A percentile compares a stretch with the other conserved stretches of the same genome.
These are phyloP conservation scores for Oryza officinalis DNA, from an alignment of 176 grass and related monocot genomes.

Conservation along the genomic window DNA sequence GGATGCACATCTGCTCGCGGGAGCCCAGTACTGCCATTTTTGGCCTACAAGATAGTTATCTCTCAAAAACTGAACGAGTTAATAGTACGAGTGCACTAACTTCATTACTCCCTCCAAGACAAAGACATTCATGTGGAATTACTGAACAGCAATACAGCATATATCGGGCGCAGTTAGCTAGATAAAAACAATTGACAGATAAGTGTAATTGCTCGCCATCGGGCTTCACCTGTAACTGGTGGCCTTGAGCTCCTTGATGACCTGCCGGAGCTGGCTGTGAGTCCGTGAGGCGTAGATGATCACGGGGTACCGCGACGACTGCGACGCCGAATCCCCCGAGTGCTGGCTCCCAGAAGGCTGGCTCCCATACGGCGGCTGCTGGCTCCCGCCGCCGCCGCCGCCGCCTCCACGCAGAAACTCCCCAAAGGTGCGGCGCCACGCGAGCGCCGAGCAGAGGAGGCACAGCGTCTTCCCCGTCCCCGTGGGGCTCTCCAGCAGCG, in stretches of 20 bases:
- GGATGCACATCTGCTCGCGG: conserved; percentile 97
- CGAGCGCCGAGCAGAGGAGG: conserved; percentile 80
- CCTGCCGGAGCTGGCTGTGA: conserved; percentile 93
- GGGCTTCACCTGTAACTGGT: conserved; percentile 74
- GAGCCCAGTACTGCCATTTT: conserved; percentile 90
- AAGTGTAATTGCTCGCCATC: background rate
- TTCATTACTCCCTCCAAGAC: background rate
- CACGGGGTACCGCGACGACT: conserved; percentile 60
- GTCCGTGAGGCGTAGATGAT: conserved; percentile 95
- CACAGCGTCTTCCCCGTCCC: conserved; percentile 95
- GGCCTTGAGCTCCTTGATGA: conserved; percentile 91
- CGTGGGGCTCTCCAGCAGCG: conserved; percentile 88
- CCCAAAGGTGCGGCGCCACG: conserved; percentile 80
- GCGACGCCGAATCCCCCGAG: conserved; percentile 26
- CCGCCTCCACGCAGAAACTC: conserved; percentile 57
- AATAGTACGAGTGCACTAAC: background rate
- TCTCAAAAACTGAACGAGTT: background rate
- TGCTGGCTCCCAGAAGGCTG: conserved; percentile 59
- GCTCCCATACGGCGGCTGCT: conserved; percentile 48
- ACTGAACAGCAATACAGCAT: background rate
- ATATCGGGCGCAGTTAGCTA: background rate
- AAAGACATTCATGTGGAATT: background rate
- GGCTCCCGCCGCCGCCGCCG: conserved; percentile 51
- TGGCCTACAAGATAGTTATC: conserved; percentile 52
- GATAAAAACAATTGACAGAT: background rate